Conservation (phyloP, 768 basidiomycete species). For the Boletus edulis region DNA sequence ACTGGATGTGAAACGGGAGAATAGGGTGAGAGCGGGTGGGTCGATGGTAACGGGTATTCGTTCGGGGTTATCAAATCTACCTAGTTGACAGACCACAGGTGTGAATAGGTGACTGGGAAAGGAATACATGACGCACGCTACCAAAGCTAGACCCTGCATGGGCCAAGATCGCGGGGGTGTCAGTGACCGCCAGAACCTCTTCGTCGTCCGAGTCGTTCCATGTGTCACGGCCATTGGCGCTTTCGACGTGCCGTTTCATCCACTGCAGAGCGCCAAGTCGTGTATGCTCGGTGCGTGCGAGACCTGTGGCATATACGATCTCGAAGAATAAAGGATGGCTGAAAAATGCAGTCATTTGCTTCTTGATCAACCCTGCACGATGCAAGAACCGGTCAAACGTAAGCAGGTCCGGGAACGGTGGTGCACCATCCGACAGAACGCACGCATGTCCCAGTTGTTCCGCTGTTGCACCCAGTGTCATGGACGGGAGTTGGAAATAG, state of each 20-base stretch:
- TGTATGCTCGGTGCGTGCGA: conserved; percentile 3
- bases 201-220: neutral
- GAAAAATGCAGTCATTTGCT: conserved; percentile 32
- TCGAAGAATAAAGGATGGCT: conserved; percentile 49
- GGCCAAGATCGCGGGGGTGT: conserved; percentile 12
- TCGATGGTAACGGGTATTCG: conserved; percentile 33
- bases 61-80: conserved; percentile 35
- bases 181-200: conserved; percentile 1
- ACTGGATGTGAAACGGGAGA: conserved; percentile 13
- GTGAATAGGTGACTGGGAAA: neutral
- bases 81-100: conserved; percentile 17
- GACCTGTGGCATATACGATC: conserved; percentile 21
- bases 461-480: conserved; percentile 35
- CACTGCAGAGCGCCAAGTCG: conserved; percentile 19
- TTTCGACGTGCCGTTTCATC: conserved; percentile 9
- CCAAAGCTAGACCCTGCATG: conserved; percentile 28
- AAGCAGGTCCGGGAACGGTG: conserved; percentile 40
- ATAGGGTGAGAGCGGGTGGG: conserved; percentile 21
- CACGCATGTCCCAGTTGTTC: neutral
- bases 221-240: too few relatives aligned
- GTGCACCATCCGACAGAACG: conserved; percentile 26
- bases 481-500: conserved; percentile 43
- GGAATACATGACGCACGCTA: conserved; percentile 13
- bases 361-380: conserved; percentile 38
- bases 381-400: conserved; percentile 44